Conservation (phyloP, 495 filamentous ascomycete genomes). For the Lindgomyces ingoldianus region DNA sequence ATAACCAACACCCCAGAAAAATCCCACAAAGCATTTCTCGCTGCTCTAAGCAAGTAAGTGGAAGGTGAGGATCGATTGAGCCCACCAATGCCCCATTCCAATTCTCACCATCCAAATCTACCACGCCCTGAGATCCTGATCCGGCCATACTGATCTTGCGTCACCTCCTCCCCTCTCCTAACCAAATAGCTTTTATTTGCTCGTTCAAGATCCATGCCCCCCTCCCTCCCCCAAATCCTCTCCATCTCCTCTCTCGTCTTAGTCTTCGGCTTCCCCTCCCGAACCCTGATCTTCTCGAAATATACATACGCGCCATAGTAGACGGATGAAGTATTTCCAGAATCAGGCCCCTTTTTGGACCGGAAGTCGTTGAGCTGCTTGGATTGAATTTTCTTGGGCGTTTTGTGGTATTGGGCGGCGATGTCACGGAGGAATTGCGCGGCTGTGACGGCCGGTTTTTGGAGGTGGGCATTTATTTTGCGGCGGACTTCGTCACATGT, state of each 20-base stretch:
- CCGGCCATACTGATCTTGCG: background rate
- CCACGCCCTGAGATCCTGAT: background rate
- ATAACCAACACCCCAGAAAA: no score
- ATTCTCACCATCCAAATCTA: no score
- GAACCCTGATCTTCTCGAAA: slow-evolving; percentile 63
- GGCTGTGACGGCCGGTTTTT: slow-evolving; percentile 52
- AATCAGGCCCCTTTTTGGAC: slow-evolving; percentile 49
- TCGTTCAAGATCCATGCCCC: slow-evolving; percentile 12
- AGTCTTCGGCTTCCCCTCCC: slow-evolving; percentile 57
- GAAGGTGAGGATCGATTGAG: no score
- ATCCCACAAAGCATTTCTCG: no score
- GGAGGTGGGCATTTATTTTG: slow-evolving; percentile 57
- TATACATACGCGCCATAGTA: slow-evolving; percentile 58
- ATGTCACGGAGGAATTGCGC: slow-evolving; percentile 56
- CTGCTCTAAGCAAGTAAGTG: no score
- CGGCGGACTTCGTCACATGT: slow-evolving; percentile 59
- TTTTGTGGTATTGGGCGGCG: slow-evolving; percentile 39
- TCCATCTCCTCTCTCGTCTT: slow-evolving; percentile 58
- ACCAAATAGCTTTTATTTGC: background rate
- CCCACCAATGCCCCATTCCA: no score
- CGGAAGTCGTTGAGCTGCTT: slow-evolving; percentile 53
- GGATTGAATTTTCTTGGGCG: slow-evolving; percentile 43
- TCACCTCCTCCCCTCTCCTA: background rate
- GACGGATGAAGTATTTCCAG: slow-evolving; percentile 48
- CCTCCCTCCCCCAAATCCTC: slow-evolving; percentile 42